A percentile compares a stretch with the other conserved stretches of the same genome.
These are phyloP conservation scores for Thalia dealbata DNA, from an alignment of 176 grass and related monocot species.

Conservation along the genomic window DNA sequence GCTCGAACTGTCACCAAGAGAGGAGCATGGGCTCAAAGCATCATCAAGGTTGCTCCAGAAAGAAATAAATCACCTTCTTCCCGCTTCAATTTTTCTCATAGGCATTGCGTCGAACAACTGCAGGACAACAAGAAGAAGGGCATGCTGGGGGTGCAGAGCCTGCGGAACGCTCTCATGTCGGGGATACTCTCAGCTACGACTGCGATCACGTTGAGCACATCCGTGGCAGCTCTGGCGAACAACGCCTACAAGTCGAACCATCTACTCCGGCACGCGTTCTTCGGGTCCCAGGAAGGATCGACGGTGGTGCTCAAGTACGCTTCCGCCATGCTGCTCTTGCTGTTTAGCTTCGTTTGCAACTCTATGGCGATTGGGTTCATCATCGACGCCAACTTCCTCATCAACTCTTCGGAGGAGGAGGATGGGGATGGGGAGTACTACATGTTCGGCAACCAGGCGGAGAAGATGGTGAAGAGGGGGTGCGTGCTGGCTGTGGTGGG, in stretches of 20 bases:
- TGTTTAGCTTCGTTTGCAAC: slow-evolving; percentile 31
- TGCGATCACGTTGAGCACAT: slow-evolving; percentile 22
- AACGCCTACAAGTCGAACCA: slow-evolving; percentile 23
- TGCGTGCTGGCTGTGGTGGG: slow-evolving; percentile 24
- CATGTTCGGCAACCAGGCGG: not conserved
- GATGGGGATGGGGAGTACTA: slow-evolving; percentile 3
- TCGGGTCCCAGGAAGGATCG: slow-evolving; percentile 22
- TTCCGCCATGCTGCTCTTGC: slow-evolving; percentile 19
- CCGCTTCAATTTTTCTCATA: too few species aligned
- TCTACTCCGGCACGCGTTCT: slow-evolving; percentile 13
- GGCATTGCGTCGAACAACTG: not conserved
- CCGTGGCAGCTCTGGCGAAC: slow-evolving; percentile 32
- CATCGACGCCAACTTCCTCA: slow-evolving; percentile 33
- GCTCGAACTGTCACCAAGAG: not conserved
- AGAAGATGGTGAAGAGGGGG: slow-evolving; percentile 32
- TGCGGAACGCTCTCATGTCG: slow-evolving; percentile 29
- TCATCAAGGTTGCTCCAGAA: slow-evolving; percentile 17
- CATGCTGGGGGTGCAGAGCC: slow-evolving; percentile 35
- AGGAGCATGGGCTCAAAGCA: slow-evolving; percentile 21
- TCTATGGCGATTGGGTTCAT: slow-evolving; percentile 27
- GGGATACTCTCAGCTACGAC: slow-evolving; percentile 32
- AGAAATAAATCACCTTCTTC: not conserved
- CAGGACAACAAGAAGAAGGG: slow-evolving; percentile 31
- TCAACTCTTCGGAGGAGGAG: slow-evolving; percentile 19
- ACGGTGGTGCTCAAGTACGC: slow-evolving; percentile 28